Conservation (phyloP, 2,329 filamentous ascomycete species). For the Cladosporium sp. region DNA sequence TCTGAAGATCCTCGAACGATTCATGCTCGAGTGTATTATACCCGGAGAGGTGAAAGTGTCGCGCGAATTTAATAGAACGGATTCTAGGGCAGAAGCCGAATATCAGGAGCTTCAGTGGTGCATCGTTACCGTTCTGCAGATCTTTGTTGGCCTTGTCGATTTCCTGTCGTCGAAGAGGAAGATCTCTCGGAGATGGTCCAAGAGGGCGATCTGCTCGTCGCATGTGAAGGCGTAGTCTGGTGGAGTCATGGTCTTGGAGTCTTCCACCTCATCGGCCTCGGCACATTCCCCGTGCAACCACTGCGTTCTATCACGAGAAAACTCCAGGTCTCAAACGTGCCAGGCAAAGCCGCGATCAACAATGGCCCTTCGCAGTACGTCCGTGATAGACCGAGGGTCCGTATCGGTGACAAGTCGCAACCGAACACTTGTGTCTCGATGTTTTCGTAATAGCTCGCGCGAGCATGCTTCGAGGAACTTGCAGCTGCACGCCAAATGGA, state of each 20-base stretch:
- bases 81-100: background rate
- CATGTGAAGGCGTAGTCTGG: background rate
- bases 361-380: background rate
- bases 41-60: background rate
- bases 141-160: background rate
- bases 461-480: background rate
- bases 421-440: background rate
- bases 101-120: background rate
- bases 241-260: background rate
- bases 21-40: background rate
- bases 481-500: background rate
- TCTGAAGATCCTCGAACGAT: background rate
- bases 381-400: background rate
- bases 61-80: background rate
- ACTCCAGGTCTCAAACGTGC: background rate
- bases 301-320: background rate
- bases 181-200: background rate
- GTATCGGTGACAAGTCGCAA: background rate
- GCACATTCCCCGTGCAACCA: background rate
- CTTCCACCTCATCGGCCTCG: background rate
- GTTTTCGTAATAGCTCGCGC: background rate
- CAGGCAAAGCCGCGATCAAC: background rate
- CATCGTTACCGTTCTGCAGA: background rate
- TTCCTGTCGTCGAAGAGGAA: background rate
- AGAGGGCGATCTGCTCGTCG: background rate